A percentile compares a stretch with the other conserved stretches of the same genome.
phyloP scores from a whole-genome alignment of 78 protist genomes.

The Dictyostelium capitatum region DNA sequence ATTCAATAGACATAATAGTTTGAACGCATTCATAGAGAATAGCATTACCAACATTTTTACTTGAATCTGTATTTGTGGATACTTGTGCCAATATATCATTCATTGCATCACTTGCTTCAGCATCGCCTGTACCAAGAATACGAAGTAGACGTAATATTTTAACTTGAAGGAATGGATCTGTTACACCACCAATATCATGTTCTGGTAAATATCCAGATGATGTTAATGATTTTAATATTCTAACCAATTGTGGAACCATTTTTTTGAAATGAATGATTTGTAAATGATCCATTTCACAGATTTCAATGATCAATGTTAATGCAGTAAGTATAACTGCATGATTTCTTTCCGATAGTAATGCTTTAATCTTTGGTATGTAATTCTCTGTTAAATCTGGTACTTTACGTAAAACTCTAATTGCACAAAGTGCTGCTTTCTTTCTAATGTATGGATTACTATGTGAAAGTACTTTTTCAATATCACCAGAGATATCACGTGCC shows the following conservation, averaged over 20 bases:
- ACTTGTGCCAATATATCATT: slow-evolving; percentile 98
- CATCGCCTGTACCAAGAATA: slow-evolving; percentile 88
- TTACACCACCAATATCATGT: slow-evolving; percentile 97
- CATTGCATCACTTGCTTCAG: slow-evolving; percentile 92
- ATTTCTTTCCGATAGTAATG: slow-evolving; percentile 83
- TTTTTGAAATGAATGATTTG: slow-evolving; percentile 59
- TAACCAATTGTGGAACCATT: slow-evolving; percentile 86
- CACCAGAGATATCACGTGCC: slow-evolving; percentile 95
- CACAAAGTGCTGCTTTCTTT: slow-evolving; percentile 96
- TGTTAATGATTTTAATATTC: slow-evolving; percentile 90
- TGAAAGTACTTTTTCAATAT: slow-evolving; percentile 94
- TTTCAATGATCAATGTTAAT: slow-evolving; percentile 91
- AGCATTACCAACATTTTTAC: slow-evolving; percentile 97
- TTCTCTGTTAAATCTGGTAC: slow-evolving; percentile 93
- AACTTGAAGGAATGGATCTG: slow-evolving; percentile 99
- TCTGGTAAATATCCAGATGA: slow-evolving; percentile 93
- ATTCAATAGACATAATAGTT: slow-evolving; percentile 96
- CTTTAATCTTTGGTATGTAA: slow-evolving; percentile 81
- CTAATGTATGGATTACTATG: slow-evolving; percentile 92
- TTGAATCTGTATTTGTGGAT: slow-evolving; percentile 96
- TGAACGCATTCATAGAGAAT: slow-evolving; percentile 97
- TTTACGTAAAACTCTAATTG: slow-evolving; percentile 93
- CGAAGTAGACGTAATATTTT: slow-evolving; percentile 92
- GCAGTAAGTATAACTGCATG: slow-evolving; percentile 94
- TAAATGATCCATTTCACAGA: slow-evolving; percentile 68